Conservation (phyloP, 139 green algal species). For the Zygnema circumcarinatum region DNA sequence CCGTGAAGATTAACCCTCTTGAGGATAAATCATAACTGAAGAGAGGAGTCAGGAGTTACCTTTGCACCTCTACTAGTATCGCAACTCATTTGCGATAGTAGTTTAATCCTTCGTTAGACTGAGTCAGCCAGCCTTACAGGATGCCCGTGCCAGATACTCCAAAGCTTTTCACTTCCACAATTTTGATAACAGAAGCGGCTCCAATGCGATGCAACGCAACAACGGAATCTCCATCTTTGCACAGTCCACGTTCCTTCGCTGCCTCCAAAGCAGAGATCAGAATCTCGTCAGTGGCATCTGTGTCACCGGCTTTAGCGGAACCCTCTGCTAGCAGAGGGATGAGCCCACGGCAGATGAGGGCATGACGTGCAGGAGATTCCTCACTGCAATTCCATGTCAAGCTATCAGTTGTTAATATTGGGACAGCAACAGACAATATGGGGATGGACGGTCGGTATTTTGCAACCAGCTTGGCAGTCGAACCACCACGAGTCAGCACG, state of each 20-base stretch:
- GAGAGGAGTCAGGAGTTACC: too few relatives aligned
- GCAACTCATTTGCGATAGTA: too few relatives aligned
- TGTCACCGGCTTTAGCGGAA: conserved; percentile 47
- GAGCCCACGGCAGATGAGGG: conserved; percentile 62
- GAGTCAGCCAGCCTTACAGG: neutral
- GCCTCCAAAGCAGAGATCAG: conserved; percentile 34
- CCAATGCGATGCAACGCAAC: conserved; percentile 59
- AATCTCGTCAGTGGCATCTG: conserved; percentile 56
- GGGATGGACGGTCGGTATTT: conserved; percentile 67
- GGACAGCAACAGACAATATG: conserved; percentile 66
- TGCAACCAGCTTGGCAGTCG: conserved; percentile 63
- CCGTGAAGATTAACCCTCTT: too few relatives aligned
- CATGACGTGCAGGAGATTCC: conserved; percentile 57
- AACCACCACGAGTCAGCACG: conserved; percentile 64
- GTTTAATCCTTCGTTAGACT: too few relatives aligned
- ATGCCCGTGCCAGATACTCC: neutral
- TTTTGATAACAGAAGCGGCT: conserved; percentile 60
- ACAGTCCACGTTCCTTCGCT: conserved; percentile 22
- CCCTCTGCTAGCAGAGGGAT: conserved; percentile 60
- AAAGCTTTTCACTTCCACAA: conserved; percentile 45
- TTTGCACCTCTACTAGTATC: too few relatives aligned
- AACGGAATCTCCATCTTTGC: conserved; percentile 50
- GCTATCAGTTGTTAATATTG: conserved; percentile 60
- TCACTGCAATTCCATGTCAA: conserved; percentile 42
- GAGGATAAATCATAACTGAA: too few relatives aligned